Evolutionary conservation across 129 eudicot species (phyloP).

Genomic region (Gnaphalium uliginosum): DNA sequence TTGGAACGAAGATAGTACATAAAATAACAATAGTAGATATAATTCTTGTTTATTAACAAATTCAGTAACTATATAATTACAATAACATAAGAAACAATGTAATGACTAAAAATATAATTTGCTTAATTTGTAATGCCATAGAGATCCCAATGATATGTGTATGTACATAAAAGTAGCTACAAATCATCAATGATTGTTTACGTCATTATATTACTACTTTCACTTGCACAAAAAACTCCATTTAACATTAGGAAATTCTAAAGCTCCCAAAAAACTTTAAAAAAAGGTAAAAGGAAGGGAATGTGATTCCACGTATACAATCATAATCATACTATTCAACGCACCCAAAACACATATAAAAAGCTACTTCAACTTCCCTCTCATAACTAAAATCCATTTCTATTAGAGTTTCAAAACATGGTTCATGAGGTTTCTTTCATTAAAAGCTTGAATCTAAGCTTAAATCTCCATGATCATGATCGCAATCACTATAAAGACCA

Average conservation of each 20-base stretch:
- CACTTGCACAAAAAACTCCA: neutral
- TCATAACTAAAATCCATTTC: conserved; percentile 11
- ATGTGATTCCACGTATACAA: conserved; percentile 48
- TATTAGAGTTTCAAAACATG: conserved; percentile 26
- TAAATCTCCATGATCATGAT: conserved; percentile 15
- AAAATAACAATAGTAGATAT: too few species aligned
- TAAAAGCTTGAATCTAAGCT: conserved; percentile 46
- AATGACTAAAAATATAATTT: too few species aligned
- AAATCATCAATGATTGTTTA: conserved; percentile 22
- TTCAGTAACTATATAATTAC: too few species aligned
- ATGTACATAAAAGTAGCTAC: conserved; percentile 10
- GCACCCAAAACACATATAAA: conserved; percentile 23
- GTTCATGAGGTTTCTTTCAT: conserved; percentile 33
- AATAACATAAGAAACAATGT: too few species aligned
- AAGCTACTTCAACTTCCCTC: neutral
- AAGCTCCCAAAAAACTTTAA: neutral
- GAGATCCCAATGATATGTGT: neutral
- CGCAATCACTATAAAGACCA: neutral
- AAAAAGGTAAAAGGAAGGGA: conserved; percentile 31
- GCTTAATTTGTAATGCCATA: neutral
- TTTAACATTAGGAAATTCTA: neutral
- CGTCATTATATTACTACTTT: neutral
- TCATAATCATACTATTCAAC: conserved; percentile 18
- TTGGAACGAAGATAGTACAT: too few species aligned
- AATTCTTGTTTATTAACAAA: too few species aligned